phyloP scores from a whole-genome alignment of 345 rosid genomes.

The Combretum micranthum region DNA sequence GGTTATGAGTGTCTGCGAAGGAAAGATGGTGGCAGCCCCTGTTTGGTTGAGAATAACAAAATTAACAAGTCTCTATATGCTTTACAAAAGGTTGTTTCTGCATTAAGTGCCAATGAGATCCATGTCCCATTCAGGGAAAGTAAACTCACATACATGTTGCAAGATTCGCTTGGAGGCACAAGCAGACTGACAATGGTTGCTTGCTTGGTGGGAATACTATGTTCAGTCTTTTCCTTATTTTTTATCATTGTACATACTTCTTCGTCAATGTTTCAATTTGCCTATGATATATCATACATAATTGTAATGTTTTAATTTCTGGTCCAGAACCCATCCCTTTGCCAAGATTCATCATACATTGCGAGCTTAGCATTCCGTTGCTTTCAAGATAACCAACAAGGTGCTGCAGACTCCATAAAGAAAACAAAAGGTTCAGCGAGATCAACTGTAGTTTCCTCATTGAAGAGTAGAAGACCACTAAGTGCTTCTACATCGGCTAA shows the following conservation, averaged over 20 bases:
- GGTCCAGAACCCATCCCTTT: constrained; percentile 43
- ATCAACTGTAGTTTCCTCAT: constrained; percentile 19
- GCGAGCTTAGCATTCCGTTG: constrained; percentile 59
- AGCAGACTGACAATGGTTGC: constrained; percentile 44
- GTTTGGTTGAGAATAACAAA: constrained; percentile 35
- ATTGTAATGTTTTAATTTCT: constrained; percentile 4
- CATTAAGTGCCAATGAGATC: constrained; percentile 51
- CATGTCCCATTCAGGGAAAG: constrained; percentile 77
- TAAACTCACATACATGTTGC: constrained; percentile 60
- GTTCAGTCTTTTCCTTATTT: constrained; percentile 1
- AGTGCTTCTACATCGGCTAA: constrained; percentile 20
- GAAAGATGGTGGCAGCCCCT: constrained; percentile 24
- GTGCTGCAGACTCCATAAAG: constrained; percentile 25
- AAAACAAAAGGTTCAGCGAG: constrained; percentile 26
- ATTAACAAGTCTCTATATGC: constrained; percentile 69
- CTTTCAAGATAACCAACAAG: constrained; percentile 25
- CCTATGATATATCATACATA: constrained; percentile 1
- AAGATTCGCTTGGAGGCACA: constrained; percentile 53
- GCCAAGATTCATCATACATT: constrained; percentile 73
- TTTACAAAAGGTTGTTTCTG: constrained; percentile 54
- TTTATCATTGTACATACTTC: background rate
- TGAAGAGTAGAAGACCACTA: constrained; percentile 21
- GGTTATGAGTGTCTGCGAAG: constrained; percentile 63
- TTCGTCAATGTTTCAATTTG: constrained; percentile 1
- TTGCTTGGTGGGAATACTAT: constrained; percentile 48